A percentile compares a stretch with the other conserved stretches of the same genome.
phyloP scores from a whole-genome alignment of 2,329 filamentous ascomycete species.

The Epichloe bromicola region DNA sequence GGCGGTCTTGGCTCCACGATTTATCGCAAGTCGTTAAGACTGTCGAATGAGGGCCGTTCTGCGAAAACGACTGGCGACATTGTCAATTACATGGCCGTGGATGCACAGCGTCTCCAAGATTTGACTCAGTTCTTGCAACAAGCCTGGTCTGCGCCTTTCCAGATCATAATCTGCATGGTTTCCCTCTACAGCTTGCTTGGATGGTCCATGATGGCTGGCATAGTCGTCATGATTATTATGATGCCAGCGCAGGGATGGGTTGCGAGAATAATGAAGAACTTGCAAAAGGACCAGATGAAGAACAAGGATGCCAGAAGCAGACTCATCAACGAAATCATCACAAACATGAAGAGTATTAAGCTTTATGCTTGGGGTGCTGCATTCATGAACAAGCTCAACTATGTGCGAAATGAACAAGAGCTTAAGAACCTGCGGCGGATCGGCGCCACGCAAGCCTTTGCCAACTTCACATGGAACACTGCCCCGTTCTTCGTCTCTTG shows the following conservation, averaged over 20 bases:
- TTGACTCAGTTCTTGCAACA: slow-evolving; percentile 92
- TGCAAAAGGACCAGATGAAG: slow-evolving; percentile 97
- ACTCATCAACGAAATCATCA: slow-evolving; percentile 92
- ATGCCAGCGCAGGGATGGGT: slow-evolving; percentile 91
- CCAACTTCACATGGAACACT: slow-evolving; percentile 96
- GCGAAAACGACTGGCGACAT: slow-evolving; percentile 92
- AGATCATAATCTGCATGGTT: slow-evolving; percentile 89
- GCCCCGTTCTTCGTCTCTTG: slow-evolving; percentile 97
- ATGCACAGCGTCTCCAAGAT: slow-evolving; percentile 89
- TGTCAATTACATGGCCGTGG: slow-evolving; percentile 98
- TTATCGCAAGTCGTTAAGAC: slow-evolving; percentile 76
- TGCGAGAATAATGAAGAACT: slow-evolving; percentile 79
- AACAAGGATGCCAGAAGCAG: slow-evolving; percentile 93
- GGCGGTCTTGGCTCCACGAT: slow-evolving; percentile 80
- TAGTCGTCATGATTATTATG: slow-evolving; percentile 94
- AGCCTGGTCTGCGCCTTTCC: slow-evolving; percentile 92
- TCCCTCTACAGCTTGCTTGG: slow-evolving; percentile 94
- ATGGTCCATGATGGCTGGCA: slow-evolving; percentile 87
- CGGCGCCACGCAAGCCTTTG: slow-evolving; percentile 81
- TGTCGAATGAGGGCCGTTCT: slow-evolving; percentile 87
- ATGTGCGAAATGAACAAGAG: slow-evolving; percentile 90
- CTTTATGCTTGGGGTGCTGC: slow-evolving; percentile 94
- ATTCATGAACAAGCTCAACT: slow-evolving; percentile 95
- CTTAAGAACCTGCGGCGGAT: slow-evolving; percentile 93
- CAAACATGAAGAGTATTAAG: slow-evolving; percentile 99